A percentile compares a stretch with the other conserved stretches of the same genome.
Conservation (phyloP, 306 rosid species). For the Corylus americana region DNA sequence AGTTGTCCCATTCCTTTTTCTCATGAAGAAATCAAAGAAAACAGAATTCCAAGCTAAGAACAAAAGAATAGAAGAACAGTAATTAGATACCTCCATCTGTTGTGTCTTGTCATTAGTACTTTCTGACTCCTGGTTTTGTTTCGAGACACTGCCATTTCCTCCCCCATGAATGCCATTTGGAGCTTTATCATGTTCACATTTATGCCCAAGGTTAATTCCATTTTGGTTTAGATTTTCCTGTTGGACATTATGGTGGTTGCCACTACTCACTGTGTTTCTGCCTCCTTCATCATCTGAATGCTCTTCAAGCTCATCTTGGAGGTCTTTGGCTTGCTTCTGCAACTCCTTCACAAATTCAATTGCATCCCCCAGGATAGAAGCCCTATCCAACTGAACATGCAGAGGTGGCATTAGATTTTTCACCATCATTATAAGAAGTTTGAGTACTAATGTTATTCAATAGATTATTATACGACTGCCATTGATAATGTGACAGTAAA, state of each 20-base stretch:
- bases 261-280: slow-evolving; percentile 36
- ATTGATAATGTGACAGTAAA: too few relatives aligned
- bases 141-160: slow-evolving; percentile 40
- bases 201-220: slow-evolving; percentile 25
- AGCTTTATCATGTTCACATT: slow-evolving; percentile 40
- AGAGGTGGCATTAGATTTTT: slow-evolving; percentile 3
- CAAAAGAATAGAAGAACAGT: neutral
- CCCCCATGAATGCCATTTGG: slow-evolving; percentile 47
- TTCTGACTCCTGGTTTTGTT: slow-evolving; percentile 50
- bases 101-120: slow-evolving; percentile 52
- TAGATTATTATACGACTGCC: too few relatives aligned
- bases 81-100: slow-evolving; percentile 74
- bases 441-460: too few relatives aligned
- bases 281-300: slow-evolving; percentile 56
- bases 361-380: slow-evolving; percentile 89
- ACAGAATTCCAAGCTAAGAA: neutral
- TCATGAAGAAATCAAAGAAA: neutral
- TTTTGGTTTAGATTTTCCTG: slow-evolving; percentile 34
- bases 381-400: slow-evolving; percentile 67
- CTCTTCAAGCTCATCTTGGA: slow-evolving; percentile 84
- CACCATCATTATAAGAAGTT: neutral
- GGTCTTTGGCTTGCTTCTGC: slow-evolving; percentile 75
- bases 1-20: slow-evolving; percentile 16
- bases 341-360: slow-evolving; percentile 79
- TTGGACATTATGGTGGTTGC: slow-evolving; percentile 36